Evolutionary conservation across 1,284 basidiomycete species (phyloP).

Genomic region (Naganishia sp.): DNA sequence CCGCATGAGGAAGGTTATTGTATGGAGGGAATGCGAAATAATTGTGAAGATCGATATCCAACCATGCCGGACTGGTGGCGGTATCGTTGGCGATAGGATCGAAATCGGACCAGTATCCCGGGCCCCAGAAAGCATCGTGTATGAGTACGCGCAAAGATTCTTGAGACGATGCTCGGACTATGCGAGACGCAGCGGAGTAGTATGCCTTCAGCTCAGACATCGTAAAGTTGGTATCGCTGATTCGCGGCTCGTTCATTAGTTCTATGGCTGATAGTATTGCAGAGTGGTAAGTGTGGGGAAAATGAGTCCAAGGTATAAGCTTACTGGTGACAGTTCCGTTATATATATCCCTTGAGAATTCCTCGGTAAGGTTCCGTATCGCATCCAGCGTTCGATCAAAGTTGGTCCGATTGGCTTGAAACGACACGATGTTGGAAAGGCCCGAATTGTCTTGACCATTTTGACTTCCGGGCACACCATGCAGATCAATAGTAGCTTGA

Average conservation of each 20-base stretch:
- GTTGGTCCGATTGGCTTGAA: constrained; percentile 42
- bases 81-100: constrained; percentile 34
- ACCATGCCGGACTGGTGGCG: constrained; percentile 33
- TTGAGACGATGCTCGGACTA: constrained; percentile 29
- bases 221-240: constrained; percentile 43
- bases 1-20: constrained; percentile 41
- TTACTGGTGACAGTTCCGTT: constrained; percentile 43
- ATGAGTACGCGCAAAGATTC: constrained; percentile 39
- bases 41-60: constrained; percentile 45
- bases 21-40: constrained; percentile 48
- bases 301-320: background rate
- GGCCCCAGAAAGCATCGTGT: constrained; percentile 46
- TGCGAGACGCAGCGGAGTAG: constrained; percentile 37
- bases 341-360: constrained; percentile 40
- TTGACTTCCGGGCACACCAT: constrained; percentile 43
- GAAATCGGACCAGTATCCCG: constrained; percentile 44
- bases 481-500: constrained; percentile 49
- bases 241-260: constrained; percentile 45
- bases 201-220: constrained; percentile 39
- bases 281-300: background rate
- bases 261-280: constrained; percentile 56
- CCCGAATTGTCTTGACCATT: constrained; percentile 31
- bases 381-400: constrained; percentile 42
- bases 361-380: constrained; percentile 55
- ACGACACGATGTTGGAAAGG: constrained; percentile 38